Percentiles rank a stretch among this genome's conserved stretches.
Conservation (phyloP, 2,329 filamentous ascomycete species). For the Aspergillus piperis region DNA sequence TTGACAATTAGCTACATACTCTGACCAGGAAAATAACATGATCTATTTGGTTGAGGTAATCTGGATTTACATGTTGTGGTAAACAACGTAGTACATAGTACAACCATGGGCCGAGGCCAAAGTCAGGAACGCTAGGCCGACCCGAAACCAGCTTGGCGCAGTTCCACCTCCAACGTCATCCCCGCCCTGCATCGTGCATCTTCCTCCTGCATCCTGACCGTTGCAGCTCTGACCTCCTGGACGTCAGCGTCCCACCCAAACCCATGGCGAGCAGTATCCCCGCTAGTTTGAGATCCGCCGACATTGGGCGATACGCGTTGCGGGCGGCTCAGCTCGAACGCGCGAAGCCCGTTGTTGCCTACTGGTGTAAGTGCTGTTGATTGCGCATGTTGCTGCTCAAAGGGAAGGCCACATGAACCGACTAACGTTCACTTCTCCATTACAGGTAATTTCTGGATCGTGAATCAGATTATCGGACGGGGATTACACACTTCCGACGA, state of each 20-base stretch:
- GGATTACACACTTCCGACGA: conserved; percentile 75
- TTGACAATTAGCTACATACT: too few species aligned
- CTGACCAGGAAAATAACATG: too few species aligned
- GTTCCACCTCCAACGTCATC: conserved; percentile 26
- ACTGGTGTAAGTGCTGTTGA: conserved; percentile 74
- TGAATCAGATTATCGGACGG: conserved; percentile 84
- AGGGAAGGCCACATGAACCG: conserved; percentile 18
- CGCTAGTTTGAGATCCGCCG: conserved; percentile 71
- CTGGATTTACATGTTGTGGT: too few species aligned
- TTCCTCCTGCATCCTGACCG: conserved; percentile 1
- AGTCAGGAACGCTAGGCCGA: neutral
- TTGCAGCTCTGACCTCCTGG: conserved; percentile 1
- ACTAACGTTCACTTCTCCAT: conserved; percentile 11
- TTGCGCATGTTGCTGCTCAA: neutral
- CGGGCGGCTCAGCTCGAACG: conserved; percentile 82
- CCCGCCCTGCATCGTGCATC: conserved; percentile 15
- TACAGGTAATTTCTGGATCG: conserved; percentile 83
- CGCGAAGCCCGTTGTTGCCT: conserved; percentile 83
- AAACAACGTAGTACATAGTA: too few species aligned
- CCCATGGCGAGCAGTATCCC: conserved; percentile 74
- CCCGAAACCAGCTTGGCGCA: neutral
- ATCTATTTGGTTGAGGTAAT: neutral
- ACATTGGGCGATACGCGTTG: conserved; percentile 80
- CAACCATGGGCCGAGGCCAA: too few species aligned
- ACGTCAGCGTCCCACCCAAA: neutral